phyloP scores from a whole-genome alignment of 1,284 basidiomycete genomes.

The Naganishia sp. region DNA sequence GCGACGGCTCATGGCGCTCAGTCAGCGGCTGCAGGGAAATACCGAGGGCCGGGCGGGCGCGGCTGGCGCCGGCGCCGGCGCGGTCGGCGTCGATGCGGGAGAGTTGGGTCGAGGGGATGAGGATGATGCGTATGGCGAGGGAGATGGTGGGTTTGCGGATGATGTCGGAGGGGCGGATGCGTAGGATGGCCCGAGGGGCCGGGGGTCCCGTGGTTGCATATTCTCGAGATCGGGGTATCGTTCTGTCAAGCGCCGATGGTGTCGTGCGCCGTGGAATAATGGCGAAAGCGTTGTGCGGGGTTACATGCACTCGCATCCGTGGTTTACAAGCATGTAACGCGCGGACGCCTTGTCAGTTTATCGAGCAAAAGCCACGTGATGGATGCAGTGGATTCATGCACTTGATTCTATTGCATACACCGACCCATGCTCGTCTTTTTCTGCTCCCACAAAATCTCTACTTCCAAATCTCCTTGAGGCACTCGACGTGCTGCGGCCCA shows the following conservation, averaged over 20 bases:
- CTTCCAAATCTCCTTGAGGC: slow-evolving; percentile 29
- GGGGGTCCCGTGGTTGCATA: too few species aligned
- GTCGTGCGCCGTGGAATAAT: too few species aligned
- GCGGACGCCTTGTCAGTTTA: too few species aligned
- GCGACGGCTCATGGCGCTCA: slow-evolving; percentile 33
- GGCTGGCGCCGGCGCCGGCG: not conserved
- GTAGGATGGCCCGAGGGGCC: not conserved
- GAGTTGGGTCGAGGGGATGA: slow-evolving; percentile 19
- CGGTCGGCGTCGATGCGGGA: slow-evolving; percentile 2
- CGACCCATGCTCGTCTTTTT: too few species aligned
- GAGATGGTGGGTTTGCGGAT: slow-evolving; percentile 20
- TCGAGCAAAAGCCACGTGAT: too few species aligned
- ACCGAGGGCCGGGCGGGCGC: slow-evolving; percentile 23
- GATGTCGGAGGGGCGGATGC: slow-evolving; percentile 28
- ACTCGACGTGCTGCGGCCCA: slow-evolving; percentile 25
- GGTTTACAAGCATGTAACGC: too few species aligned
- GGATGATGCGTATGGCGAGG: slow-evolving; percentile 26
- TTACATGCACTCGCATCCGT: too few species aligned
- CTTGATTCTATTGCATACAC: too few species aligned
- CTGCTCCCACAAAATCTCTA: not conserved
- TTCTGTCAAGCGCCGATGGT: too few species aligned
- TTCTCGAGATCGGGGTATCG: too few species aligned
- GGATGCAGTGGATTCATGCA: too few species aligned
- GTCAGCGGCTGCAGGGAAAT: slow-evolving; percentile 32
- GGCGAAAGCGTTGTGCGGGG: too few species aligned